Evolutionary conservation across 148 eudicot genomes (phyloP).

Genomic region (Simmondsia chinensis): DNA sequence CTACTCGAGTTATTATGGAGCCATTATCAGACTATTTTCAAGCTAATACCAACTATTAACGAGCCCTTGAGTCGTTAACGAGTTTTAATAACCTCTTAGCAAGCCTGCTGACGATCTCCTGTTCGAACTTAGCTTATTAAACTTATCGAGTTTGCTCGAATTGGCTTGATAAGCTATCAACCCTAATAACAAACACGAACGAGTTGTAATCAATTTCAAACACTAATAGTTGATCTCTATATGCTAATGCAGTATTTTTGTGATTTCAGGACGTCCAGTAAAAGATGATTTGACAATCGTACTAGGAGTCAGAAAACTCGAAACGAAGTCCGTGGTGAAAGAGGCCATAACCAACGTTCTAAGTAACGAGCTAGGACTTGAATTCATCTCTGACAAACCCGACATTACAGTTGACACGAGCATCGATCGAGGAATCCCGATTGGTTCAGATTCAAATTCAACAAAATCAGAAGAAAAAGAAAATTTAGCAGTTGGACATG

Average conservation of each 20-base stretch:
- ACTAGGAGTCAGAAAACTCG: constrained; percentile 32
- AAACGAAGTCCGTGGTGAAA: constrained; percentile 20
- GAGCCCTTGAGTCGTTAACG: too few species aligned
- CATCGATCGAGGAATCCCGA: constrained; percentile 1
- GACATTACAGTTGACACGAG: constrained; percentile 6
- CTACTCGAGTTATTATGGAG: too few species aligned
- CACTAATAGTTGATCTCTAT: too few species aligned
- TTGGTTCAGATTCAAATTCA: constrained; percentile 8
- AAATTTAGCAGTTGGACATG: constrained; percentile 5
- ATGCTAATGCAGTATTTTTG: neutral
- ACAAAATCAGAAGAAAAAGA: constrained; percentile 1
- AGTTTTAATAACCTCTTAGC: too few species aligned
- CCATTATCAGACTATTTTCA: too few species aligned
- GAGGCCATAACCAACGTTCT: constrained; percentile 55
- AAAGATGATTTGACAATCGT: constrained; percentile 68
- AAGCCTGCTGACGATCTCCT: too few species aligned
- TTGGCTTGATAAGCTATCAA: too few species aligned
- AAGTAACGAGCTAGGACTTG: constrained; percentile 59
- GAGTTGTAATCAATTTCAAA: too few species aligned
- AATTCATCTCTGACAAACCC: constrained; percentile 39
- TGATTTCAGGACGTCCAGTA: constrained; percentile 46
- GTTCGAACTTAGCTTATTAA: too few species aligned
- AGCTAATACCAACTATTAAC: too few species aligned
- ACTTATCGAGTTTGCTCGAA: too few species aligned
- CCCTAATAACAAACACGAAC: too few species aligned